phyloP scores from a whole-genome alignment of 2,329 filamentous ascomycete genomes.

The Delphinella strobiligena region DNA sequence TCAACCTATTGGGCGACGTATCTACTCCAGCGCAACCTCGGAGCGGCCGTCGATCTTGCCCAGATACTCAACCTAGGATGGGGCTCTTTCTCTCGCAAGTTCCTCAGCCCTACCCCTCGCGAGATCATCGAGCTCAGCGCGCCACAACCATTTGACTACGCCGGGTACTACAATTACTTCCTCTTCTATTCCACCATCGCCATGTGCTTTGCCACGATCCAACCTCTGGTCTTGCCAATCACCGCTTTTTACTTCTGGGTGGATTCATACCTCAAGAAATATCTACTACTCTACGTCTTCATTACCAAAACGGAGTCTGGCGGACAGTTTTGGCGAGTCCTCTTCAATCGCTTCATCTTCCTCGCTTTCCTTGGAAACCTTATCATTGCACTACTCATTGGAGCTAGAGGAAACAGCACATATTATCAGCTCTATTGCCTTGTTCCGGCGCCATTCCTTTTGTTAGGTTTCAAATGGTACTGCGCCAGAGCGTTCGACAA shows the following conservation, averaged over 20 bases:
- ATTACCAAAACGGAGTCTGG: conserved; percentile 95
- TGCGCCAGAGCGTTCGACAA: conserved; percentile 66
- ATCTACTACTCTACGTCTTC: conserved; percentile 81
- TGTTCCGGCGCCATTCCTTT: conserved; percentile 60
- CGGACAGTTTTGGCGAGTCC: conserved; percentile 78
- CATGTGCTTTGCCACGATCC: conserved; percentile 70
- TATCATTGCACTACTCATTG: conserved; percentile 65
- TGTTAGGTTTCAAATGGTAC: conserved; percentile 77
- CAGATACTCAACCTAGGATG: conserved; percentile 76
- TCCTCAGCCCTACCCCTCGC: conserved; percentile 76
- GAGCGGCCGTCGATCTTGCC: conserved; percentile 84
- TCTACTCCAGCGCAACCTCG: conserved; percentile 82
- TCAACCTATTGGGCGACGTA: conserved; percentile 93
- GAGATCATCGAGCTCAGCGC: conserved; percentile 88
- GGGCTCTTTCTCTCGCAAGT: conserved; percentile 74
- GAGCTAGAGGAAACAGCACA: conserved; percentile 43
- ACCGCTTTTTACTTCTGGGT: conserved; percentile 81
- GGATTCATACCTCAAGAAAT: conserved; percentile 88
- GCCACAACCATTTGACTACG: conserved; percentile 86
- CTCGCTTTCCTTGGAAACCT: conserved; percentile 66
- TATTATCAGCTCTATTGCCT: conserved; percentile 54
- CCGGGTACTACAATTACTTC: conserved; percentile 97
- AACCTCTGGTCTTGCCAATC: conserved; percentile 76
- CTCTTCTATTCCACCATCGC: conserved; percentile 87
- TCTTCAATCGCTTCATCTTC: conserved; percentile 90